Base-by-base conservation (phyloP, 1,284 basidiomycete species). In the Cryptococcus sp. region DNA sequence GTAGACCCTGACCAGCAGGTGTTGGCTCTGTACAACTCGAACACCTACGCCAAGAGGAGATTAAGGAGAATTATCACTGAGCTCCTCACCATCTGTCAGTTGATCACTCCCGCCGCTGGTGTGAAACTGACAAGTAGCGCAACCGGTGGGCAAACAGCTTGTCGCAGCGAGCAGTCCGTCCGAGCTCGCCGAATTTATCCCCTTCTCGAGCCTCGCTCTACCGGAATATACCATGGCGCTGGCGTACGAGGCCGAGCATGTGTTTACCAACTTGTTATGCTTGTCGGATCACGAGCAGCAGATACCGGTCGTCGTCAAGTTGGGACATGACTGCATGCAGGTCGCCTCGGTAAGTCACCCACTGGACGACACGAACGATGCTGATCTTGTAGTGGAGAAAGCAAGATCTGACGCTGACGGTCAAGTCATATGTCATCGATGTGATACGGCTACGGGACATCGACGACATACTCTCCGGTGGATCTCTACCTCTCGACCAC, bases 391-490 rank as follows among this genome's bases (percentile, higher is more conserved):
- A 68, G 59, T 68, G 67, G 66, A 45, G 62, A 23, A 68, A 68
- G 42, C 60, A 66, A 42, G 68, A 70, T 33, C 28, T 72, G 22
- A 59, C 63, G 0, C 35, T 58, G 0, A 38, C 45, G 5, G 43
- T 69, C 54, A 69, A 63, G 52, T 57, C 69, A 23, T 72, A 72
- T 43, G 59, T 70, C 44, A 66, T 72, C 53, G 69, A 72, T 51
- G 53, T 70, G 4, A 62, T 72, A 35, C 51, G 54, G 25, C 54
- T 69, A 31, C 52, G 58, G 16, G 88, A 91, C 52, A 80, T 93
- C 56, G 87, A 86, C 71, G 89, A 93, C 62, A 80, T 88, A 1
- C 86, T 88, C 65, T 85, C 85, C 47, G 82, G 87, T 16, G 84
- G 82, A 3, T 83, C 84, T 6, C 77, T 82, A 14, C 84, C 89